A percentile compares a stretch with the other conserved stretches of the same genome.
phyloP scores from a whole-genome alignment of 805 yeast genomes.

The Sugiyamaella chiloensis region DNA sequence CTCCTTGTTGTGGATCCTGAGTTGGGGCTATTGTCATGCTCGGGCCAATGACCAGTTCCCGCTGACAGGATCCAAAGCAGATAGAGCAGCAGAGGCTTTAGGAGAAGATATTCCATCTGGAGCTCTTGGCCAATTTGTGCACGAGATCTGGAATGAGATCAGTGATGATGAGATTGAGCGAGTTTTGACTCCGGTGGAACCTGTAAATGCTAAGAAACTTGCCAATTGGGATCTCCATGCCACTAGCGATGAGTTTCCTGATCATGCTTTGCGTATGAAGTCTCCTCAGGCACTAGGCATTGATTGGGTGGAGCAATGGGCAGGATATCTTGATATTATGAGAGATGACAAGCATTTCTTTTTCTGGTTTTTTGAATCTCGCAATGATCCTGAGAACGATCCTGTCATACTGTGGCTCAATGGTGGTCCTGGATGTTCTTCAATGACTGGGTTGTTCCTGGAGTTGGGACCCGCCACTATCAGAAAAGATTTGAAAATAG shows the following conservation, averaged over 20 bases:
- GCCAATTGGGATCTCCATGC: slow-evolving; percentile 19
- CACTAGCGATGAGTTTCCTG: slow-evolving; percentile 15
- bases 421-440: slow-evolving; percentile 95
- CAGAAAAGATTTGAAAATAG: slow-evolving; percentile 56
- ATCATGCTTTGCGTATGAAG: slow-evolving; percentile 58
- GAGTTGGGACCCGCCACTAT: slow-evolving; percentile 83
- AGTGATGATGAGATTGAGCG: neutral
- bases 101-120: neutral
- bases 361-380: slow-evolving; percentile 80
- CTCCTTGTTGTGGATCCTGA: too few relatives aligned
- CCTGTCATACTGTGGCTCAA: slow-evolving; percentile 86
- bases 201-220: neutral
- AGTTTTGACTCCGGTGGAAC: neutral
- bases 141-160: neutral
- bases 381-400: slow-evolving; percentile 83
- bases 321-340: slow-evolving; percentile 81
- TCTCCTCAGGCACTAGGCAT: slow-evolving; percentile 69
- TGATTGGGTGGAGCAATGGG: slow-evolving; percentile 76
- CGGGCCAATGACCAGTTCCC: too few relatives aligned
- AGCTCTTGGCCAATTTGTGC: slow-evolving; percentile 1
- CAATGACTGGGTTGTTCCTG: slow-evolving; percentile 79
- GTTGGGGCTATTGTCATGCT: too few relatives aligned
- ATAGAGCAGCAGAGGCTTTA: neutral
- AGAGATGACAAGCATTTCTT: slow-evolving; percentile 85
- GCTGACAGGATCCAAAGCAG: too few relatives aligned